These are phyloP conservation scores for Microcos paniculata DNA, from an alignment of 345 rosid species.

Conservation along the genomic window DNA sequence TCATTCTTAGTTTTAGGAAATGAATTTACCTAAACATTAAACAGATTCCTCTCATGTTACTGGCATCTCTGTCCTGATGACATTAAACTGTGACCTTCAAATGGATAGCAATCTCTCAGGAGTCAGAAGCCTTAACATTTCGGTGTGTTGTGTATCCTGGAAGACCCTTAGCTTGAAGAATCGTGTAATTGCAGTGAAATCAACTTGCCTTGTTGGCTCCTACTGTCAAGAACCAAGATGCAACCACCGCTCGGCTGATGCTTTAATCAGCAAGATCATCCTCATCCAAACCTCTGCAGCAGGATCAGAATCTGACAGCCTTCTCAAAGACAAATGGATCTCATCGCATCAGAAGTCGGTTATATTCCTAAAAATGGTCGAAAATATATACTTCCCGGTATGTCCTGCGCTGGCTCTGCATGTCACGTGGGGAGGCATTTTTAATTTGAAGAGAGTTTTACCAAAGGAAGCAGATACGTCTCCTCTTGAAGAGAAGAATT, in stretches of 20 bases:
- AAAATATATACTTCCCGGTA: not conserved
- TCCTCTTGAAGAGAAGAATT: not conserved
- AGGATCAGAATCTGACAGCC: not conserved
- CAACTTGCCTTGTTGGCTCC: not conserved
- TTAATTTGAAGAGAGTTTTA: not conserved
- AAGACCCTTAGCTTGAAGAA: not conserved
- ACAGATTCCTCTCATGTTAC: no score
- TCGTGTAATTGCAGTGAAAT: not conserved
- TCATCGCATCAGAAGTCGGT: not conserved
- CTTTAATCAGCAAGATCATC: not conserved
- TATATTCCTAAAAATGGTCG: not conserved
- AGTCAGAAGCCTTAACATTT: not conserved
- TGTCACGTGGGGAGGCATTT: not conserved
- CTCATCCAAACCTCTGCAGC: not conserved
- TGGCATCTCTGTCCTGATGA: not conserved
- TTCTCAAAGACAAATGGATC: not conserved
- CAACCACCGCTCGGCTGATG: not conserved
- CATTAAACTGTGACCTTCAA: not conserved
- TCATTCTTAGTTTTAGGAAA: not conserved
- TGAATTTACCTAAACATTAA: not conserved
- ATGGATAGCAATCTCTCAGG: not conserved
- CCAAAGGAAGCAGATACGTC: not conserved
- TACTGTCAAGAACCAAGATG: not conserved
- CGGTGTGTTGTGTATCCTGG: not conserved
- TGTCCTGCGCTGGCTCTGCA: not conserved